These are phyloP conservation scores for Solanum sejunctum DNA, from an alignment of 257 asterid genomes.

Conservation along the genomic window DNA sequence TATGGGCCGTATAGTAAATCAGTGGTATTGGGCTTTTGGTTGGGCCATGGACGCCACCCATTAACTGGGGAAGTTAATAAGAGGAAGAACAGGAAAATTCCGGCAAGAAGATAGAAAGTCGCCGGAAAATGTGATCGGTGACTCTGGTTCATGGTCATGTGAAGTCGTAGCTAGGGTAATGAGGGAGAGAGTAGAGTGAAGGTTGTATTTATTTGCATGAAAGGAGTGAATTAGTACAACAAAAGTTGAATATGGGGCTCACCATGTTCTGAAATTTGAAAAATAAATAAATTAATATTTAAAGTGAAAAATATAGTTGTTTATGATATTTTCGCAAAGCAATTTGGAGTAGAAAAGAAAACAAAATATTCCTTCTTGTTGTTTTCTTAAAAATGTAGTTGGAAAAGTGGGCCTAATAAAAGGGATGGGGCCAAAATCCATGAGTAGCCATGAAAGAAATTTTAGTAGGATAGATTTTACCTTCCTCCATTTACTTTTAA, in stretches of 20 bases:
- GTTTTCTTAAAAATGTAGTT: not conserved
- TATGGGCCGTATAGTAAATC: constrained; percentile 46
- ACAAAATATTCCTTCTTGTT: not conserved
- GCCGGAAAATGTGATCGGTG: not conserved
- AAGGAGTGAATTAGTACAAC: not conserved
- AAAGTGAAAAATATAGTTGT: no score
- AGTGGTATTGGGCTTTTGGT: constrained; percentile 26
- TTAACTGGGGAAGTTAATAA: not conserved
- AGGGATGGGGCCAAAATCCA: not conserved
- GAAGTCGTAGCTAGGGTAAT: not conserved
- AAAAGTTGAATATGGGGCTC: no score
- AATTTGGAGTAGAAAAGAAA: not conserved
- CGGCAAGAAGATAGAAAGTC: not conserved
- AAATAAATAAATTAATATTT: no score
- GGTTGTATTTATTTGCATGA: not conserved
- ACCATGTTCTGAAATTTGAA: no score
- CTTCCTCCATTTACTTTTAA: no score
- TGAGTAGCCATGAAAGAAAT: not conserved
- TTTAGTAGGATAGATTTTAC: not conserved
- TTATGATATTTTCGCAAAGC: no score
- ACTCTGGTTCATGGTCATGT: not conserved
- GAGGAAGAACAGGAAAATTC: not conserved
- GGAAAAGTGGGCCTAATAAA: not conserved
- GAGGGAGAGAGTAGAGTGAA: not conserved
- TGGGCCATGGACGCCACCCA: constrained; percentile 81